Percentiles rank a stretch among this genome's conserved stretches.
Evolutionary conservation across 2,329 filamentous ascomycete genomes (phyloP).

Genomic region (Xylariales sp.): DNA sequence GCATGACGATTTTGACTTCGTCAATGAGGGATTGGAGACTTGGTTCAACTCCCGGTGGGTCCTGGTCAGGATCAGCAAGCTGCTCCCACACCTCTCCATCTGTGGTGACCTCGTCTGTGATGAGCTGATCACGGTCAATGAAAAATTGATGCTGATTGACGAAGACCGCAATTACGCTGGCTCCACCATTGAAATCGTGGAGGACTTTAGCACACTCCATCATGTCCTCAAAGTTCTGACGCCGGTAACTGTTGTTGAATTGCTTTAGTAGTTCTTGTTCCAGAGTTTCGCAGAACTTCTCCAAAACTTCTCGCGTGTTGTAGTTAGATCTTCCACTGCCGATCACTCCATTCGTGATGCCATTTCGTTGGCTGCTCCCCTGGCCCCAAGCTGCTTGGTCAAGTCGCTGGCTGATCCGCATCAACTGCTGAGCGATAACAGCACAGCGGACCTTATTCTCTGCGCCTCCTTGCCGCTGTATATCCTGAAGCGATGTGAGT

Average conservation of each 20-base stretch:
- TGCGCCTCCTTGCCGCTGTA: slow-evolving; percentile 76
- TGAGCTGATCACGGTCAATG: slow-evolving; percentile 89
- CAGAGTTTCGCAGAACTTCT: slow-evolving; percentile 93
- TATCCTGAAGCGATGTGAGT: slow-evolving; percentile 81
- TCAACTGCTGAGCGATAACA: slow-evolving; percentile 86
- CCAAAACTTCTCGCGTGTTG: slow-evolving; percentile 83
- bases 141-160: slow-evolving; percentile 99
- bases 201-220: slow-evolving; percentile 92
- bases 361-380: slow-evolving; percentile 50
- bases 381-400: slow-evolving; percentile 72
- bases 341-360: slow-evolving; percentile 43
- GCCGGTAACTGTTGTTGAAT: slow-evolving; percentile 94
- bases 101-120: slow-evolving; percentile 76
- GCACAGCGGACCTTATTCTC: slow-evolving; percentile 94
- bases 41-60: slow-evolving; percentile 85
- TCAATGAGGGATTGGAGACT: slow-evolving; percentile 89
- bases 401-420: slow-evolving; percentile 88
- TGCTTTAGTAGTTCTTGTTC: slow-evolving; percentile 94
- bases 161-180: slow-evolving; percentile 91
- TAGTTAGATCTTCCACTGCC: slow-evolving; percentile 40
- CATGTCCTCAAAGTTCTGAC: slow-evolving; percentile 97
- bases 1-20: slow-evolving; percentile 91
- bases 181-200: slow-evolving; percentile 91
- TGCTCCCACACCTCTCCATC: slow-evolving; percentile 83
- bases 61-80: slow-evolving; percentile 88